Evolutionary conservation across 441 rosid species (phyloP).

Genomic region (Adansonia grandidieri): DNA sequence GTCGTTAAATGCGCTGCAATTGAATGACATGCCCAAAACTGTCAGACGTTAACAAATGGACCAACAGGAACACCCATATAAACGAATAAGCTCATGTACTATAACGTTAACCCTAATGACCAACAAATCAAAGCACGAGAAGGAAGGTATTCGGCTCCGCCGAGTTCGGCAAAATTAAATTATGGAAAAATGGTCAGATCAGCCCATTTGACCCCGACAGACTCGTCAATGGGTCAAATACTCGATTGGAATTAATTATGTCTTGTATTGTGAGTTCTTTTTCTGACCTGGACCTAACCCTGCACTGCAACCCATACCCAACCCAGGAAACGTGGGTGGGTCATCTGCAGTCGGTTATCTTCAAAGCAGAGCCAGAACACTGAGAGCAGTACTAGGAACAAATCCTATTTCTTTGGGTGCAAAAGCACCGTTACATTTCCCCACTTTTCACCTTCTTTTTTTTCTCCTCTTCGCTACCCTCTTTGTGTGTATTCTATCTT

Average conservation of each 20-base stretch:
- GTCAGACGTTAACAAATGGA: too few species aligned
- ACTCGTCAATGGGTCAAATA: background rate
- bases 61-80: background rate
- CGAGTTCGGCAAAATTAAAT: background rate
- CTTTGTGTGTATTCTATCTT: background rate
- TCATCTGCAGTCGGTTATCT: background rate
- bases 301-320: background rate
- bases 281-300: background rate
- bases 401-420: slow-evolving; percentile 46
- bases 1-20: too few species aligned
- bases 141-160: background rate
- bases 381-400: background rate
- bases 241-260: background rate
- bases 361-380: background rate
- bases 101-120: background rate
- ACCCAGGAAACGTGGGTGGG: background rate
- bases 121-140: background rate
- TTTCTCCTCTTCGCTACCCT: background rate
- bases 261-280: background rate
- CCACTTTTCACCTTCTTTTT: background rate
- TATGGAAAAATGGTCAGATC: background rate
- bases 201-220: too few species aligned
- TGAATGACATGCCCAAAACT: too few species aligned
- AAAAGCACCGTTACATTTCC: slow-evolving; percentile 24
- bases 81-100: background rate